A percentile compares a stretch with the other conserved stretches of the same genome.
Conservation (phyloP, 2,329 filamentous ascomycete species). For the Fusarium sp. region DNA sequence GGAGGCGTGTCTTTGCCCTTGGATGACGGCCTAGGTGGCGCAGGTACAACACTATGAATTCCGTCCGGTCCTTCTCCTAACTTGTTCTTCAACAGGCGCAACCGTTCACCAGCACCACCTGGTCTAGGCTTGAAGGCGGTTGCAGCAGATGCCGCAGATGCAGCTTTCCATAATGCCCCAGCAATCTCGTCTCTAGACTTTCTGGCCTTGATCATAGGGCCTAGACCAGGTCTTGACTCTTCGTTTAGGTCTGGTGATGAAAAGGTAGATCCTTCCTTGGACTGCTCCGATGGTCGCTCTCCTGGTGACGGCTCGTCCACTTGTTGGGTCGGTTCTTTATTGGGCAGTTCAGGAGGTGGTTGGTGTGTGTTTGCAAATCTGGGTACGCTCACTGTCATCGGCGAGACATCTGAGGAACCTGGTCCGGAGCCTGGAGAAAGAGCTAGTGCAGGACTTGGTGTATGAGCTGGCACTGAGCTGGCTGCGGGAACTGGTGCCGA, state of each 20-base stretch:
- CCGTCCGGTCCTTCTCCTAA: slow-evolving; percentile 81
- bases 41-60: slow-evolving; percentile 87
- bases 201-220: slow-evolving; percentile 90
- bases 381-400: slow-evolving; percentile 42
- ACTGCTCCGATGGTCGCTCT: slow-evolving; percentile 39
- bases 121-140: slow-evolving; percentile 82
- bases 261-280: slow-evolving; percentile 11
- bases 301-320: slow-evolving; percentile 19
- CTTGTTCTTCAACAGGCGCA: slow-evolving; percentile 71
- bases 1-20: slow-evolving; percentile 48
- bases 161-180: slow-evolving; percentile 80
- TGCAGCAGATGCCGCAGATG: slow-evolving; percentile 62
- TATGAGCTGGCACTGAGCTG: not conserved
- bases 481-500: not conserved
- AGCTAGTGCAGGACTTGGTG: slow-evolving; percentile 10
- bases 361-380: slow-evolving; percentile 26
- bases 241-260: slow-evolving; percentile 20
- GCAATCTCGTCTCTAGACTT: slow-evolving; percentile 78
- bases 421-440: slow-evolving; percentile 23
- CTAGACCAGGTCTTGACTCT: slow-evolving; percentile 58
- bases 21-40: slow-evolving; percentile 67
- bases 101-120: slow-evolving; percentile 84
- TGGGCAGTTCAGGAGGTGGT: slow-evolving; percentile 38
- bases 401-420: slow-evolving; percentile 40
- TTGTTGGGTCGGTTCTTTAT: slow-evolving; percentile 12